Evolutionary conservation across 1,284 basidiomycete species (phyloP), one percentile per base, ranked within the genome.

Genomic region (Termitomyces sp.): DNA sequence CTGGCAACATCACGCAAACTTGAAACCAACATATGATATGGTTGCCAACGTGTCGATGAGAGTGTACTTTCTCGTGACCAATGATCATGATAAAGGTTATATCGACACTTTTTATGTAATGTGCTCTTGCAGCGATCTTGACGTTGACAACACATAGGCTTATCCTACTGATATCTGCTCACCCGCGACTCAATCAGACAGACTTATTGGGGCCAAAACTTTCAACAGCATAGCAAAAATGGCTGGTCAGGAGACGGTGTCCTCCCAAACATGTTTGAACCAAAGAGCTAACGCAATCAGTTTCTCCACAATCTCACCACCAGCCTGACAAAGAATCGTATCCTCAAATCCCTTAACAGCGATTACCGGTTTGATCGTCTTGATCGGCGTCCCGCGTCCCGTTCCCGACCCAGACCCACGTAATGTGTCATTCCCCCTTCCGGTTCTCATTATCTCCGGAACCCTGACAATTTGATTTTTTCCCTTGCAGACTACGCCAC

Each of bases 391-490:
- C 10, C 2, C 40, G 9, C 15, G 6, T 10, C 31, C 17, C 15
- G 21, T 15, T 12, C 7, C 13, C 38, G 31, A 39, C 30, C 12
- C 10, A 42, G 13, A 19, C 21, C 5, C 4, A 30, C 28, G 9
- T 15, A 42, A 33, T 19, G 8, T 50, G 7, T n/a, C 26, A 42
- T 36, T 24, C n/a, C 62, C 65, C 57, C 72, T 68, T 54, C 80
- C 80, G 1, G 78, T 75, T 55, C 75, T 75, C 67, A 86, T 69
- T 21, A 62, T 74, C 41, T 64, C 58, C 0, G 81, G 82, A 7
- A 71, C 63, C 47, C 28, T 50, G 44, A 30, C 50, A 44, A 17
- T 1, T 19, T n/a, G 48, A 50, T 36, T 33, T 12, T 36, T 38
- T 9, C 28, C 47, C 17, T 13, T 12, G 28, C 3, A 13, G 2